Evolutionary conservation across 2,329 filamentous ascomycete genomes (phyloP), one percentile per base, ranked within the genome.

Genomic region (Hypoxylon sp.): DNA sequence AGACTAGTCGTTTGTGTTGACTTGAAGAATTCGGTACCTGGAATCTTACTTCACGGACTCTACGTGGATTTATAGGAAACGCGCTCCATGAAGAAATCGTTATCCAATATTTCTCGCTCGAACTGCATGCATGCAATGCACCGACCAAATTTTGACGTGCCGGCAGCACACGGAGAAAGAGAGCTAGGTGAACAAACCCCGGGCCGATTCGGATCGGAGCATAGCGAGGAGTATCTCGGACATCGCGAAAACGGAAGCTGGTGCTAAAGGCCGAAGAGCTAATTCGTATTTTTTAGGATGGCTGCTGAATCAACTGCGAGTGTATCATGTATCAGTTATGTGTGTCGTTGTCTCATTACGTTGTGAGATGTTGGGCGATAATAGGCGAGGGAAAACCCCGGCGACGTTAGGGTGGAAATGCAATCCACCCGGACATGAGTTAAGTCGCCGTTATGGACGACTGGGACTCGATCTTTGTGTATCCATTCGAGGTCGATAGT

Each of bases 131-230:
- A 19, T 36, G 25, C 55, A 49, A 58, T 49, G 41, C 43, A 49
- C 30, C 36, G 13, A 14, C 25, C 25, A 63, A 30, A n/a, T 13
- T 17, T 52, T 43, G n/a, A 36, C 7, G 17, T 46, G 46, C 48
- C 46, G 45, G 60, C n/a, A 21, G 23, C 11, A 51, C 14, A 41
- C 41, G 23, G 49, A 41, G 19, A 43, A 48, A 41, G 48, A 14
- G 41, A 34, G 17, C 14, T 50, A 36, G 52, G 30, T 51, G 32
- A 45, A 32, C 45, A 34, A 66, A 46, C 46, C 38, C 58, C 58
- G 30, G 38, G 52, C 58, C 52, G 52, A 58, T 34, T 58, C 34
- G 41, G 53, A 62, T 59, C 52, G 63, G 58, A 62, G 50, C 30
- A n/a, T 60, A 53, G 30, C 25, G 19, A 23, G 7, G 38, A 48